Percentiles rank a stretch among this genome's conserved stretches.
Conservation (phyloP, 495 filamentous ascomycete species). For the Aspergillus cavernicola region DNA sequence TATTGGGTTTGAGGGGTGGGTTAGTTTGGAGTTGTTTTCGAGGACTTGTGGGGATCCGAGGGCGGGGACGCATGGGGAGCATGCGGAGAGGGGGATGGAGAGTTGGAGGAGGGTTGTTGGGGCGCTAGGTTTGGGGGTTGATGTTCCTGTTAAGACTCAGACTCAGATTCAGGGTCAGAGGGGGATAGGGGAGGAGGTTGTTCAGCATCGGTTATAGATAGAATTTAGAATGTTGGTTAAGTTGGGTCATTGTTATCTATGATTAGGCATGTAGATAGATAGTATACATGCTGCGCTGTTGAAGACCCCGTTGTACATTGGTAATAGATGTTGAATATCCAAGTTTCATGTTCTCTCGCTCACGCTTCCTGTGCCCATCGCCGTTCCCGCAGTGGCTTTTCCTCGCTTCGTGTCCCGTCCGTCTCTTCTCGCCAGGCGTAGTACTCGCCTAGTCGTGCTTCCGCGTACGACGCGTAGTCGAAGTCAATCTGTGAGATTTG, state of each 20-base stretch:
- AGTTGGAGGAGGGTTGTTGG: slow-evolving; percentile 57
- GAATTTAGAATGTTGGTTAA: background rate
- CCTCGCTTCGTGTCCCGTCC: slow-evolving; percentile 57
- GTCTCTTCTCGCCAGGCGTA: slow-evolving; percentile 84
- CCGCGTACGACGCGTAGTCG: slow-evolving; percentile 90
- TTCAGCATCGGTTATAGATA: slow-evolving; percentile 17
- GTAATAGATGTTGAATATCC: slow-evolving; percentile 1
- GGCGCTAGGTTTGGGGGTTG: slow-evolving; percentile 28
- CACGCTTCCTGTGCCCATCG: slow-evolving; percentile 67
- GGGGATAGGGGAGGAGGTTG: background rate
- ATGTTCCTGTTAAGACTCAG: background rate
- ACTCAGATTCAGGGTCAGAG: background rate
- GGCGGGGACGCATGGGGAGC: slow-evolving; percentile 51
- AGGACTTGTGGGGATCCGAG: slow-evolving; percentile 56
- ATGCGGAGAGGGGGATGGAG: slow-evolving; percentile 60
- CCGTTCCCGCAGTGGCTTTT: slow-evolving; percentile 71
- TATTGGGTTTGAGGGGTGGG: slow-evolving; percentile 69
- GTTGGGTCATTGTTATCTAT: background rate
- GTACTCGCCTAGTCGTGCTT: slow-evolving; percentile 85
- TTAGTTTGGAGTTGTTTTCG: slow-evolving; percentile 77
- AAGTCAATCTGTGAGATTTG: slow-evolving; percentile 96
- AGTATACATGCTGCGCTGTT: background rate
- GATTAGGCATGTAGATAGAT: background rate
- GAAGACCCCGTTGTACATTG: slow-evolving; percentile 1
- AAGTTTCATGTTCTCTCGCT: background rate